phyloP scores from a whole-genome alignment of 495 filamentous ascomycete species.

The Cairneyella variabilis region DNA sequence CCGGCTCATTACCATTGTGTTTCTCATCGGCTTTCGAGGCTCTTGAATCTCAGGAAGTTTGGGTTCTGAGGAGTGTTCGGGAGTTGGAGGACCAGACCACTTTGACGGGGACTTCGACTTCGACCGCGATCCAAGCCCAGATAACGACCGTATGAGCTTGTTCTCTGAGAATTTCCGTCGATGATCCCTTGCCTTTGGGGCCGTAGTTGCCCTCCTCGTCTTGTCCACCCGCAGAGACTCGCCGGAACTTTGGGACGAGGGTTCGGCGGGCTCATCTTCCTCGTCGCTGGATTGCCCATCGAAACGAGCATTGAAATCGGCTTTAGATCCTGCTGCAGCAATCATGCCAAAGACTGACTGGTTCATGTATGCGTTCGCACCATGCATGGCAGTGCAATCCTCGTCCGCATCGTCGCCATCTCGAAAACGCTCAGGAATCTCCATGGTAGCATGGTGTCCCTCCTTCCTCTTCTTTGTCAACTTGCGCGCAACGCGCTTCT shows the following conservation, averaged over 20 bases:
- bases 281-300: slow-evolving; percentile 79
- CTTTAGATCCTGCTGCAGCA: slow-evolving; percentile 78
- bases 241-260: slow-evolving; percentile 15
- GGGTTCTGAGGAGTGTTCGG: slow-evolving; percentile 13
- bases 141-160: slow-evolving; percentile 55
- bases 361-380: slow-evolving; percentile 63
- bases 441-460: slow-evolving; percentile 57
- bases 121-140: slow-evolving; percentile 41
- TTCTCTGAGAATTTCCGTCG: slow-evolving; percentile 58
- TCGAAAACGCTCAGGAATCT: slow-evolving; percentile 73
- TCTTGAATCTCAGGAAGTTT: slow-evolving; percentile 3
- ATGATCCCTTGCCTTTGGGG: slow-evolving; percentile 30
- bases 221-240: slow-evolving; percentile 24
- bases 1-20: slow-evolving; percentile 72
- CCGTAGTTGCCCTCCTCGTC: slow-evolving; percentile 12
- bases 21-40: slow-evolving; percentile 20
- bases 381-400: slow-evolving; percentile 64
- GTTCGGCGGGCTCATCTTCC: slow-evolving; percentile 47
- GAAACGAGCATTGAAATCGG: slow-evolving; percentile 76
- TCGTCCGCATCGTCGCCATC: slow-evolving; percentile 64
- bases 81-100: slow-evolving; percentile 14
- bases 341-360: slow-evolving; percentile 94
- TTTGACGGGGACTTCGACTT: slow-evolving; percentile 26
- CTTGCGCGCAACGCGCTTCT: slow-evolving; percentile 41
- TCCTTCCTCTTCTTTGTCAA: slow-evolving; percentile 57